Conservation (phyloP, 2,329 filamentous ascomycete genomes). For the Exophiala sideris region DNA sequence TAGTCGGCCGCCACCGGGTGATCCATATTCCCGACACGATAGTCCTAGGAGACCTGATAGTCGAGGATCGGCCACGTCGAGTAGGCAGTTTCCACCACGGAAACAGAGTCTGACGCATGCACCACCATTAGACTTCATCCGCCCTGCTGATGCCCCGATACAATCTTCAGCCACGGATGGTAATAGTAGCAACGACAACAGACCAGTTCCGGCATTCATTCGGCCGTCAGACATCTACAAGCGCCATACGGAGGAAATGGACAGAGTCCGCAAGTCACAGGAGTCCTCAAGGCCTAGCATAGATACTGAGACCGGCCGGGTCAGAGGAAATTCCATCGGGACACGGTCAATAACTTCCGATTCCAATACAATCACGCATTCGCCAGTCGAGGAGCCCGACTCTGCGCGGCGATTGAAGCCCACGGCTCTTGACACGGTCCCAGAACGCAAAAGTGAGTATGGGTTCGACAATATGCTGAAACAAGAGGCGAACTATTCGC, state of each 20-base stretch:
- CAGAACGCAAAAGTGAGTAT: constrained; percentile 59
- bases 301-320: constrained; percentile 38
- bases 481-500: constrained; percentile 17
- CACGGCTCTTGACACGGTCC: constrained; percentile 50
- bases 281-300: constrained; percentile 58
- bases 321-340: constrained; percentile 15
- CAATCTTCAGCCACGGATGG: neutral
- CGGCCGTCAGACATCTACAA: constrained; percentile 75
- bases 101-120: constrained; percentile 59
- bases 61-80: constrained; percentile 22
- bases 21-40: constrained; percentile 19
- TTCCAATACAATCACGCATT: neutral
- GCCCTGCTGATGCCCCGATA: neutral
- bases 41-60: constrained; percentile 27
- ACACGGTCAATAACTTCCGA: constrained; percentile 30
- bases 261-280: constrained; percentile 54
- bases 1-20: constrained; percentile 27
- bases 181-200: constrained; percentile 7
- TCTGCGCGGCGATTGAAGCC: constrained; percentile 39
- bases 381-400: constrained; percentile 35
- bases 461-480: constrained; percentile 46
- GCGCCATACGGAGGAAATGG: constrained; percentile 64
- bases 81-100: constrained; percentile 53
- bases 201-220: constrained; percentile 48
- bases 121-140: constrained; percentile 11